Evolutionary conservation across 192 early-diverging fungal genomes (phyloP).

Genomic region (Coemansia sp.): DNA sequence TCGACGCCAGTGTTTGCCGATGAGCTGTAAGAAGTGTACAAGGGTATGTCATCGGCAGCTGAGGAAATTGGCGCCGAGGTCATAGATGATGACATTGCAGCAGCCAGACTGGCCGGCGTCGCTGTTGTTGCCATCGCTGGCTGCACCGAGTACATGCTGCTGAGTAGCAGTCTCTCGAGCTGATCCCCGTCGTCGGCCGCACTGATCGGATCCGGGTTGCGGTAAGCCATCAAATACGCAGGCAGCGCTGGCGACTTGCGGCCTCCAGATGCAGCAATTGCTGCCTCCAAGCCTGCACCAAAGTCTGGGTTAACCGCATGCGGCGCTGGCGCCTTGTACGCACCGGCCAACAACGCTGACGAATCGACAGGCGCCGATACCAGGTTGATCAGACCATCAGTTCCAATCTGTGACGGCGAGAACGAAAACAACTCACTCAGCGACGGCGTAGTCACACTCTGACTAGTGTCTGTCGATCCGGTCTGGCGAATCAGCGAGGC

Average conservation of each 20-base stretch:
- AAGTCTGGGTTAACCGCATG: neutral
- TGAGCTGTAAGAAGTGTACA: neutral
- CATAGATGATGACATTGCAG: neutral
- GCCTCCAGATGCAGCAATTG: neutral
- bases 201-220: slow-evolving; percentile 42
- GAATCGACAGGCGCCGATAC: slow-evolving; percentile 12
- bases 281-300: neutral
- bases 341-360: neutral
- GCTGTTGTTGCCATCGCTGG: slow-evolving; percentile 2
- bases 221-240: slow-evolving; percentile 49
- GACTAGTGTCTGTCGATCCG: neutral
- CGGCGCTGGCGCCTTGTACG: neutral
- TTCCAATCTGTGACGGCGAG: slow-evolving; percentile 21
- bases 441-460: slow-evolving; percentile 24
- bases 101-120: neutral
- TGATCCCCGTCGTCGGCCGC: slow-evolving; percentile 40
- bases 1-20: neutral
- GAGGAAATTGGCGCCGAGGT: neutral
- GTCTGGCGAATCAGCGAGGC: slow-evolving; percentile 33
- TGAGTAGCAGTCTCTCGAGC: slow-evolving; percentile 50
- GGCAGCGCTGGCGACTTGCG: slow-evolving; percentile 21
- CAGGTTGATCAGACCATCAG: slow-evolving; percentile 33
- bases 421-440: slow-evolving; percentile 42
- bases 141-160: slow-evolving; percentile 34
- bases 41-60: neutral